Evolutionary conservation across 192 early-diverging fungal species (phyloP), one percentile per base, ranked within the genome.

Genomic region (Podila horticola): DNA sequence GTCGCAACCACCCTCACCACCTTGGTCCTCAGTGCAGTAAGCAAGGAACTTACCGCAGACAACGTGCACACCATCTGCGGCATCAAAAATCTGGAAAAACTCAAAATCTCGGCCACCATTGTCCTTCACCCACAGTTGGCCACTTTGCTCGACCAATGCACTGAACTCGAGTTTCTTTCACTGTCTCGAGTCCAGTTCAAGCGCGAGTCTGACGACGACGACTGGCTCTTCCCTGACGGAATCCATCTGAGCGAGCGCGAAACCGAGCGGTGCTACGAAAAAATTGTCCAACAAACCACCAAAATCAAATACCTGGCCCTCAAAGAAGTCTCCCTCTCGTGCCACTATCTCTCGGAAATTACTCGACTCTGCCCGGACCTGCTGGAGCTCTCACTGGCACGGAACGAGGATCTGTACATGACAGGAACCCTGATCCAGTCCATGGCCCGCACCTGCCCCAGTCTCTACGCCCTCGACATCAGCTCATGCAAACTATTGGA

Each of bases 401-500:
- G 71, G 66, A 81, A 81, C 59, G 77, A 73, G 34, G 63, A 45
- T 9, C 5, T 73, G 31, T 10, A 55, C 5, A 34, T 81, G 13
- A 64, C 66, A 1, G 24, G 41, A 5, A 66, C 71, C 1, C 15
- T 68, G n/a, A 45, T 69, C 34, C 38, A 36, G 7, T 19, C 57
- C 20, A 58, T 81, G 52, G 55, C 61, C 24, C 48, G 24, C 9
- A 64, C 31, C 1, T 81, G 77, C 20, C 67, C 71, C 19, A 20
- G 58, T 9, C 71, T 81, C 9, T 81, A 81, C 52, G 77, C 71
- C 0, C 41, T 81, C 0, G 77, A 81, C 41, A n/a, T 81, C 62
- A 71, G 71, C n/a, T 81, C 77, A 4, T 81, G 77, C 67, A 81
- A 81, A 28, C 41, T 58, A 19, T 50, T 81, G 2, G 65, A 72